Evolutionary conservation across 2,329 filamentous ascomycete species (phyloP).

Genomic region (Penicillium paneum): DNA sequence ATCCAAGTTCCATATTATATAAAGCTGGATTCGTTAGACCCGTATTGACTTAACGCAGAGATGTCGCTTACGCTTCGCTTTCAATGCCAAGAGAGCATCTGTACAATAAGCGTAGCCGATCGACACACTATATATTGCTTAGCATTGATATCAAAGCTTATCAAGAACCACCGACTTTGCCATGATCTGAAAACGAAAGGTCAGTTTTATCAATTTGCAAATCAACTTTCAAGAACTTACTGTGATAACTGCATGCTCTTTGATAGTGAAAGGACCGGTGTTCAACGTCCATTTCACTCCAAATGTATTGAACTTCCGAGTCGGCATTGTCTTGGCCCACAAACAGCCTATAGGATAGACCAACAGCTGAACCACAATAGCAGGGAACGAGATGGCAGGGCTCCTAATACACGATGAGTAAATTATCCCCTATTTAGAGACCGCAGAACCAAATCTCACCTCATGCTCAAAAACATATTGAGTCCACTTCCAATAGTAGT

Average conservation of each 20-base stretch:
- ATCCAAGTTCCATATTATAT: constrained; percentile 23
- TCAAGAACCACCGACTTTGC: constrained; percentile 11
- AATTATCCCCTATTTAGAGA: not conserved
- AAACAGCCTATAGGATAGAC: constrained; percentile 49
- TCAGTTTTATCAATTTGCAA: not conserved
- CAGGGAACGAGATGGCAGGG: constrained; percentile 55
- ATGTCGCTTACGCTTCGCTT: constrained; percentile 21
- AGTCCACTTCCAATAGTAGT: constrained; percentile 57
- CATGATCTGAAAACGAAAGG: constrained; percentile 12
- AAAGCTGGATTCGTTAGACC: constrained; percentile 13
- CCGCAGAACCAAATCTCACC: constrained; percentile 33
- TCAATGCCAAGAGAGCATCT: constrained; percentile 25
- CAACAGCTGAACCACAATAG: constrained; percentile 57
- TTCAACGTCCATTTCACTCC: constrained; percentile 35
- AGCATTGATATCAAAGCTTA: not conserved
- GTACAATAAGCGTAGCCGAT: constrained; percentile 29
- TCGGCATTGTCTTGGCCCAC: constrained; percentile 36
- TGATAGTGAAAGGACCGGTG: constrained; percentile 40
- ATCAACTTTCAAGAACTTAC: constrained; percentile 36
- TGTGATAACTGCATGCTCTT: constrained; percentile 40
- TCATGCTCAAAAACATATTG: constrained; percentile 54
- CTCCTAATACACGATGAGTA: constrained; percentile 11
- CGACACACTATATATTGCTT: constrained; percentile 17
- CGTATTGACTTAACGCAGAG: not conserved
- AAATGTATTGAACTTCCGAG: constrained; percentile 31